Base-by-base conservation (phyloP, 1,284 basidiomycete genomes). In the Austroboletus niveus region DNA sequence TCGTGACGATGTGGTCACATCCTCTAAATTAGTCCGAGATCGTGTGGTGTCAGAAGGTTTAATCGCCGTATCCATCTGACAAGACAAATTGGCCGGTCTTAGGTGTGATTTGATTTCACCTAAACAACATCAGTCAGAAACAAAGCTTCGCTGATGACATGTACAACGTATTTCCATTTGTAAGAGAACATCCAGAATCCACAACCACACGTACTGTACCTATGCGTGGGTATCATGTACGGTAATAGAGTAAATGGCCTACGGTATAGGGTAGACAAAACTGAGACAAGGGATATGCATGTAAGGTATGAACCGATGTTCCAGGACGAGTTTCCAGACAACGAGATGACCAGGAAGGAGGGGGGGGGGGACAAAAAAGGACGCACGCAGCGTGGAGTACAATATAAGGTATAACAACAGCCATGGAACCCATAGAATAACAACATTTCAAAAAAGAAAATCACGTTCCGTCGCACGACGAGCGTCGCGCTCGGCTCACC, bases 201-300 rank as follows among this genome's bases (percentile, higher is more conserved):
- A 54, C 24, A 47, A 27, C 35, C 57, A 46, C 53, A 42, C 49
- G 17, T 35, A 36, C 17, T 35, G 27, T 34, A 40, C 35, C 31
- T 48, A 50, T 27, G 55, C 22, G 32, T 48, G 20, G 52, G 39
- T 51, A 53, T 58, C 51, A 53, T 52, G 41, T 65, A 58, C 45
- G 35, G 34, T 52, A 52, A 51, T 47, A 57, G 36, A 45, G 20
- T 64, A 54, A 53, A 17, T 24, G 48, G n/a, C 51, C 20, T 64
- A 58, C 27, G 32, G 41, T 59, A 62, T 47, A 48, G 30, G 38
- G 41, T 20, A 31, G 9, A 49, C 31, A 45, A 29, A 29, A 29
- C 27, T 29, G 27, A 29, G 27, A 29, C 27, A 29, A 8, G 27
- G 27, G 27, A 29, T 29, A 29, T 29, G 27, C 27, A 29, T 29